Conservation (phyloP, 192 early-diverging fungal species). For the Gryganskiella cystojenkinii region DNA sequence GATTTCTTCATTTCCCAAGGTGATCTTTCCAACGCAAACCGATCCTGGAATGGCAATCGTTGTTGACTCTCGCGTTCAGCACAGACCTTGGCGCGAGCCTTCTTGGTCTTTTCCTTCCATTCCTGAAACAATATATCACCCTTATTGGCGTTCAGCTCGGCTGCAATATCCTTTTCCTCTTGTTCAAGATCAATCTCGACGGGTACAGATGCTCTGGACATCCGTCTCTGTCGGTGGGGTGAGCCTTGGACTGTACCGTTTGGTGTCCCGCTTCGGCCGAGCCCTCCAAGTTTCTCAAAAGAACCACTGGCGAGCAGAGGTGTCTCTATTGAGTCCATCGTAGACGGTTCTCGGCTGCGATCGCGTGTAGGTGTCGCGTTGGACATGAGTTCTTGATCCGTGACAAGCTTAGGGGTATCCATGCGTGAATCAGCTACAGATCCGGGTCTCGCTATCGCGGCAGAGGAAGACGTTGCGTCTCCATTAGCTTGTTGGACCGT, state of each 20-base stretch:
- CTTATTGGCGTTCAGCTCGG: slow-evolving; percentile 66
- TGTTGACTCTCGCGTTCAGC: slow-evolving; percentile 53
- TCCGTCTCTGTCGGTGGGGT: slow-evolving; percentile 22
- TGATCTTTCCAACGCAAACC: slow-evolving; percentile 62
- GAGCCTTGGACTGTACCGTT: slow-evolving; percentile 20
- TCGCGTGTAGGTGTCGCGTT: slow-evolving; percentile 28
- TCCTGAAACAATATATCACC: slow-evolving; percentile 62
- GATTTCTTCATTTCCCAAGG: slow-evolving; percentile 71
- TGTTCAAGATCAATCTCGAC: slow-evolving; percentile 54
- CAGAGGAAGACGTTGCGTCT: slow-evolving; percentile 10
- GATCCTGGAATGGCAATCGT: slow-evolving; percentile 65
- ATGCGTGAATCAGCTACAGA: slow-evolving; percentile 8
- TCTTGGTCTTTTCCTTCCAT: slow-evolving; percentile 68
- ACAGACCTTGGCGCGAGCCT: slow-evolving; percentile 57
- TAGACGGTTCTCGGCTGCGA: slow-evolving; percentile 31
- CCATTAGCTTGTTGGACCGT: slow-evolving; percentile 15
- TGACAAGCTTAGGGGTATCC: slow-evolving; percentile 41
- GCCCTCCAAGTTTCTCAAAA: slow-evolving; percentile 20
- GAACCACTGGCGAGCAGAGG: slow-evolving; percentile 2
- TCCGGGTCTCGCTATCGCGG: slow-evolving; percentile 4
- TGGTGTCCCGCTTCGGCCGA: slow-evolving; percentile 25
- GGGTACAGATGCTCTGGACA: slow-evolving; percentile 35
- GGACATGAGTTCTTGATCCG: slow-evolving; percentile 35
- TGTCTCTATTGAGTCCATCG: slow-evolving; percentile 32
- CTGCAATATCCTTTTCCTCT: slow-evolving; percentile 48